Conservation (phyloP, 2,329 filamentous ascomycete species). For the Juglanconis oblonga region DNA sequence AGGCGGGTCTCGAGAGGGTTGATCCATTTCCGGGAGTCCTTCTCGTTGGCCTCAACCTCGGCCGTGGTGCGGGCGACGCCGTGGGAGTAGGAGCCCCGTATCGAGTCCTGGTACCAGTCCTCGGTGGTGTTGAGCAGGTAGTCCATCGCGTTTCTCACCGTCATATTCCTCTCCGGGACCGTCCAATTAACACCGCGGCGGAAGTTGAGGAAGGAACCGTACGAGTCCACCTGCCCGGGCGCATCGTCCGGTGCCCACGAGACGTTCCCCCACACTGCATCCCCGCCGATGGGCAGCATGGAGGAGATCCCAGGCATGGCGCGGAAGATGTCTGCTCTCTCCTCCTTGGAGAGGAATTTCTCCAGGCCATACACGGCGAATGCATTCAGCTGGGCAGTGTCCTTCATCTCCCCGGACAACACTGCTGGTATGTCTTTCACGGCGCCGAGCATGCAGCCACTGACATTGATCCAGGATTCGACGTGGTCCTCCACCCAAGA, state of each 20-base stretch:
- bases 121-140: conserved; percentile 79
- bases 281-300: conserved; percentile 93
- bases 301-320: conserved; percentile 96
- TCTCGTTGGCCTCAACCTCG: conserved; percentile 79
- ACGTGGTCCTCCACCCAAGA: conserved; percentile 88
- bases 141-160: conserved; percentile 70
- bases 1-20: conserved; percentile 85
- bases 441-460: conserved; percentile 94
- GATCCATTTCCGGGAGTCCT: conserved; percentile 81
- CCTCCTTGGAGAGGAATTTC: conserved; percentile 87
- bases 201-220: conserved; percentile 84
- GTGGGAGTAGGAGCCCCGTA: conserved; percentile 77
- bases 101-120: conserved; percentile 76
- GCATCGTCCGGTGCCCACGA: conserved; percentile 86
- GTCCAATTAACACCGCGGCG: conserved; percentile 62
- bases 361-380: conserved; percentile 97
- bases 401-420: conserved; percentile 95
- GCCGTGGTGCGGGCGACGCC: conserved; percentile 77
- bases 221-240: conserved; percentile 69
- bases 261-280: conserved; percentile 89
- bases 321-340: conserved; percentile 89
- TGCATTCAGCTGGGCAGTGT: conserved; percentile 92
- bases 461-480: conserved; percentile 97
- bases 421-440: conserved; percentile 88
- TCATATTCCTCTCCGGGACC: conserved; percentile 70